phyloP scores from a whole-genome alignment of 1,284 basidiomycete genomes.

The Heliocybe sulcata region DNA sequence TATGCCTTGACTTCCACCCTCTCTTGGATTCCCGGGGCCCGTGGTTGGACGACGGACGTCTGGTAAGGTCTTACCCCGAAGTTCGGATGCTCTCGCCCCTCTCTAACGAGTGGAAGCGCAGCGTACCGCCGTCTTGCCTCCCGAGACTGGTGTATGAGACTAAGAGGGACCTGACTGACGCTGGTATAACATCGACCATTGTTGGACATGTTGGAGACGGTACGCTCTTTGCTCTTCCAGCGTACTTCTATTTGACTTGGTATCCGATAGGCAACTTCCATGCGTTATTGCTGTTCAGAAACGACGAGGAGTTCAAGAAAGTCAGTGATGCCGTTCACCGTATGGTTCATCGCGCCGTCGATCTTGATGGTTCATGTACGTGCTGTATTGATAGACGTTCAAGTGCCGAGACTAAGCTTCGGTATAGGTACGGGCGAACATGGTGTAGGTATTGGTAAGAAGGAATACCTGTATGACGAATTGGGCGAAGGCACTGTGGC shows the following conservation, averaged over 20 bases:
- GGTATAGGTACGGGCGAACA: constrained; percentile 77
- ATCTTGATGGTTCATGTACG: constrained; percentile 71
- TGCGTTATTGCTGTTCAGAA: constrained; percentile 50
- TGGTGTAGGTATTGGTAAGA: constrained; percentile 85
- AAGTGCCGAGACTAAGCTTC: not conserved
- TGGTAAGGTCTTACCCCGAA: constrained; percentile 43
- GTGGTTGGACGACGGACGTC: constrained; percentile 83
- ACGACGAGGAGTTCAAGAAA: constrained; percentile 49
- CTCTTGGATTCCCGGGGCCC: constrained; percentile 53
- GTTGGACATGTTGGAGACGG: constrained; percentile 87
- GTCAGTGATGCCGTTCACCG: constrained; percentile 51
- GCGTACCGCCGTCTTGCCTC: constrained; percentile 77
- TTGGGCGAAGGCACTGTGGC: constrained; percentile 78
- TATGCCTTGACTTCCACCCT: constrained; percentile 71
- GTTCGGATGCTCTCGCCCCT: not conserved
- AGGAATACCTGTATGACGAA: constrained; percentile 66
- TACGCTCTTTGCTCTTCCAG: constrained; percentile 17
- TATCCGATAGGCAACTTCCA: constrained; percentile 44
- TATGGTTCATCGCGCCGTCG: constrained; percentile 69
- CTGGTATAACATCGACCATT: constrained; percentile 58
- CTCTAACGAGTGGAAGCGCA: constrained; percentile 15
- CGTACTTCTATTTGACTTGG: not conserved
- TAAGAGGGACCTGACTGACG: constrained; percentile 59
- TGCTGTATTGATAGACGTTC: constrained; percentile 4
- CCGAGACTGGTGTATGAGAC: constrained; percentile 74